Evolutionary conservation across 2,329 filamentous ascomycete genomes (phyloP).

Genomic region (Ilyonectria destructans): DNA sequence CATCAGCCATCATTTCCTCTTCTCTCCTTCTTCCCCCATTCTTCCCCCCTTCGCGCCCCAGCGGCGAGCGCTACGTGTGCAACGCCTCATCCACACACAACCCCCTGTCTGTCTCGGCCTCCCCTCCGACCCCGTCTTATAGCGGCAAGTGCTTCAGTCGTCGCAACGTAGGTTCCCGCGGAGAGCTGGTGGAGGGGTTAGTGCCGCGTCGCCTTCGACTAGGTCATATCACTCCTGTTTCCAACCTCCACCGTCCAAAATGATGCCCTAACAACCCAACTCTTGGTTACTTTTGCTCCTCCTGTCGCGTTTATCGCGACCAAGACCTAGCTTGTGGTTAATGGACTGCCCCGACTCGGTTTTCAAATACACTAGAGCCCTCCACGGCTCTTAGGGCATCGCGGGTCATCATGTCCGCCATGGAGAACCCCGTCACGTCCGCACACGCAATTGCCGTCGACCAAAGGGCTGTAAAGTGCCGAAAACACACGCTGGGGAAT

Average conservation of each 20-base stretch:
- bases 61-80: not conserved
- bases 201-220: slow-evolving; percentile 3
- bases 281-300: not conserved
- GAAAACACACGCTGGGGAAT: slow-evolving; percentile 57
- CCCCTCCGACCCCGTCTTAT: slow-evolving; percentile 20
- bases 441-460: slow-evolving; percentile 12
- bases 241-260: not conserved
- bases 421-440: slow-evolving; percentile 12
- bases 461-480: slow-evolving; percentile 27
- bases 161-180: slow-evolving; percentile 2
- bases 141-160: slow-evolving; percentile 14
- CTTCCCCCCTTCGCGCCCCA: not conserved
- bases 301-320: not conserved
- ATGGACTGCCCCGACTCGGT: not conserved
- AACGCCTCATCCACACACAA: slow-evolving; percentile 18
- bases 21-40: not conserved
- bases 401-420: slow-evolving; percentile 15
- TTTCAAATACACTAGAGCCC: slow-evolving; percentile 10
- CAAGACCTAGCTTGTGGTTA: not conserved
- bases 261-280: slow-evolving; percentile 1
- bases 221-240: not conserved
- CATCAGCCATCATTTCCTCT: slow-evolving; percentile 3
- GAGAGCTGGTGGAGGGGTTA: not conserved
- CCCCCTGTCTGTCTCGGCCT: slow-evolving; percentile 29
- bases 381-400: not conserved